Percentiles rank a stretch among this genome's conserved stretches.
Conservation (phyloP, 2,329 filamentous ascomycete genomes). For the Remersonia thermophila region DNA sequence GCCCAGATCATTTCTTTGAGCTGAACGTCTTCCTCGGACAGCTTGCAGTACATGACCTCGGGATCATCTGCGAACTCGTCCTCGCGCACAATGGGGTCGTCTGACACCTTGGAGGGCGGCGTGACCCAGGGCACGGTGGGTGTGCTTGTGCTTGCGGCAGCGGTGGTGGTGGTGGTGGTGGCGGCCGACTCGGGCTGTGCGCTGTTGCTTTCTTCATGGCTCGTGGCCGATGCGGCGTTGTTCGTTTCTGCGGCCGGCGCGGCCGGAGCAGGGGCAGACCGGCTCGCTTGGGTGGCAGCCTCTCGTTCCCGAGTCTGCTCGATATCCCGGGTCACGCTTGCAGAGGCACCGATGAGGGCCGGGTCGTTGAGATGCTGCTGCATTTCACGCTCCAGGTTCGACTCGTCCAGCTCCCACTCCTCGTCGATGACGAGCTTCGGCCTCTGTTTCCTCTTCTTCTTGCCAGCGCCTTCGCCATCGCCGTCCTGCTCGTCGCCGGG, state of each 20-base stretch:
- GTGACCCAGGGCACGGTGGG: conserved; percentile 1
- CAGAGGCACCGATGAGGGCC: conserved; percentile 28
- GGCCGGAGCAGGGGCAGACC: not conserved
- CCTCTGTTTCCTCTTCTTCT: conserved; percentile 18
- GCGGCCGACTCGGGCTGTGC: not conserved
- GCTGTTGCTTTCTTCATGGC: not conserved
- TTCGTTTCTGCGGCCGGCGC: not conserved
- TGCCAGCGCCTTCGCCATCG: conserved; percentile 3
- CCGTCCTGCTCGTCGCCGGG: not conserved
- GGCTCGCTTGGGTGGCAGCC: not conserved
- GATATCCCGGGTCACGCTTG: conserved; percentile 7
- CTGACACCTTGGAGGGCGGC: conserved; percentile 28
- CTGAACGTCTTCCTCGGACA: conserved; percentile 59
- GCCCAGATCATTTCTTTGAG: conserved; percentile 92
- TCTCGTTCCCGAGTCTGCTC: conserved; percentile 8
- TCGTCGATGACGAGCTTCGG: conserved; percentile 43
- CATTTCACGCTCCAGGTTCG: conserved; percentile 57
- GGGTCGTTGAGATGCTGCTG: conserved; percentile 55
- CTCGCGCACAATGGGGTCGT: conserved; percentile 56
- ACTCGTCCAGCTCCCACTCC: conserved; percentile 51
- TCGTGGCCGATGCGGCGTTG: not conserved
- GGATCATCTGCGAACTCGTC: conserved; percentile 82
- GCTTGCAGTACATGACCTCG: conserved; percentile 69
- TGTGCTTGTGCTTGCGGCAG: not conserved
- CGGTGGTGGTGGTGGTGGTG: not conserved